phyloP scores from a whole-genome alignment of 257 asterid species.

The Rehmannia glutinosa region DNA sequence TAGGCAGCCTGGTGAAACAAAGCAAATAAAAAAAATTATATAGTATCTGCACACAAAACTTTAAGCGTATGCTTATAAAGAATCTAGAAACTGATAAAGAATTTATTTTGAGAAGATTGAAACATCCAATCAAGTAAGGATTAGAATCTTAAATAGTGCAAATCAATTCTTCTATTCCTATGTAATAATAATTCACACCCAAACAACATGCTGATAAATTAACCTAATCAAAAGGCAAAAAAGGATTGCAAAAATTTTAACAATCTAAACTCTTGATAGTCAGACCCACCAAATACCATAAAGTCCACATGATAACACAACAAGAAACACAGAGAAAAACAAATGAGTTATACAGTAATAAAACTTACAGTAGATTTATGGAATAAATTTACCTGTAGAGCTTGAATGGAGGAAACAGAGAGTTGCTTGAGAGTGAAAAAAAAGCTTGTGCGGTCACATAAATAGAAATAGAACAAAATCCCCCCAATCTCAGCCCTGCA shows the following conservation, averaged over 20 bases:
- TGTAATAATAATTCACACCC: neutral
- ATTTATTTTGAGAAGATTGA: neutral
- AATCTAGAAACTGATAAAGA: neutral
- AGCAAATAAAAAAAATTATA: neutral
- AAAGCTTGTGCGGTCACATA: too few relatives aligned
- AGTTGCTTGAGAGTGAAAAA: conserved; percentile 9
- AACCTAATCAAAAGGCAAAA: conserved; percentile 3
- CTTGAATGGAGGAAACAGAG: conserved; percentile 30
- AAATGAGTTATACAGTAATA: neutral
- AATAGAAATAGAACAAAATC: too few relatives aligned
- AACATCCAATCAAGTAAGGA: conserved; percentile 4
- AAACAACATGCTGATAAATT: neutral
- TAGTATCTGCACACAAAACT: neutral
- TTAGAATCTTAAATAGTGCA: neutral
- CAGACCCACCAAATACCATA: conserved; percentile 1
- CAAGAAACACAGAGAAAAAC: neutral
- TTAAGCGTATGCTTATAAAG: neutral
- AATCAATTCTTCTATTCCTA: neutral
- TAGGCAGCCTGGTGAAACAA: neutral
- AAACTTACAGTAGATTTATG: neutral
- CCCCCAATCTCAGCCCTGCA: too few relatives aligned
- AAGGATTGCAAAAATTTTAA: neutral
- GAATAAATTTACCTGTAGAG: conserved; percentile 55
- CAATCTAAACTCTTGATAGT: neutral
- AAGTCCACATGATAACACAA: neutral